Evolutionary conservation across 495 filamentous ascomycete species (phyloP).

Genomic region (Aspergillus panamensis): DNA sequence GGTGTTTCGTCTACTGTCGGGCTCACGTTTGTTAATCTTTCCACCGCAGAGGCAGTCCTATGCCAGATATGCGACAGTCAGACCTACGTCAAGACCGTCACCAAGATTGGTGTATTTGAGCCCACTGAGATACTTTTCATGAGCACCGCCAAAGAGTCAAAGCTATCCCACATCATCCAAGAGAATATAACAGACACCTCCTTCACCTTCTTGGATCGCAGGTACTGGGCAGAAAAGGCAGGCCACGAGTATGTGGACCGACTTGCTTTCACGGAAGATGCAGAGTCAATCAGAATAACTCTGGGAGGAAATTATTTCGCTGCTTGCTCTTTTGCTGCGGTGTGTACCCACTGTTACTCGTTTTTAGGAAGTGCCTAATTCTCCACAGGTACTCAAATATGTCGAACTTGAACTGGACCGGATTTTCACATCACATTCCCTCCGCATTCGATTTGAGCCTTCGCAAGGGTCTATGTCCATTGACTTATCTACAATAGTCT

Average conservation of each 20-base stretch:
- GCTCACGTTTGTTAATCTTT: conserved; percentile 82
- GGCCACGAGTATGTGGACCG: conserved; percentile 77
- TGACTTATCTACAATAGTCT: conserved; percentile 77
- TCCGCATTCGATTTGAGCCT: conserved; percentile 83
- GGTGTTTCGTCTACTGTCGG: conserved; percentile 85
- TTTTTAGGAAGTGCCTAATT: neutral
- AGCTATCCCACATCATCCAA: conserved; percentile 71
- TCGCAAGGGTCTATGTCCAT: conserved; percentile 94
- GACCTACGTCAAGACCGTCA: conserved; percentile 77
- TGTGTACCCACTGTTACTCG: conserved; percentile 43
- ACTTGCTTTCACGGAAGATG: conserved; percentile 71
- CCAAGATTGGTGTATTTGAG: conserved; percentile 76
- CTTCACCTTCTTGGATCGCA: conserved; percentile 69
- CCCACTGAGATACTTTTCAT: conserved; percentile 73
- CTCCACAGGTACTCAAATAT: conserved; percentile 69
- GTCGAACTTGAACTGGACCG: conserved; percentile 63
- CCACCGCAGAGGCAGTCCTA: conserved; percentile 74
- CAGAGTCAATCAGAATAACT: conserved; percentile 72
- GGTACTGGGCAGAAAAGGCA: conserved; percentile 81
- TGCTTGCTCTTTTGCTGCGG: conserved; percentile 83
- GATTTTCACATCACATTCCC: conserved; percentile 69
- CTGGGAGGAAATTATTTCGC: conserved; percentile 86
- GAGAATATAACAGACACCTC: conserved; percentile 54
- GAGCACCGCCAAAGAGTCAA: conserved; percentile 68
- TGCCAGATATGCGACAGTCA: conserved; percentile 90